Percentiles rank a stretch among this genome's conserved stretches.
Conservation (phyloP, 345 rosid genomes). For the Carallia pectinifolia region DNA sequence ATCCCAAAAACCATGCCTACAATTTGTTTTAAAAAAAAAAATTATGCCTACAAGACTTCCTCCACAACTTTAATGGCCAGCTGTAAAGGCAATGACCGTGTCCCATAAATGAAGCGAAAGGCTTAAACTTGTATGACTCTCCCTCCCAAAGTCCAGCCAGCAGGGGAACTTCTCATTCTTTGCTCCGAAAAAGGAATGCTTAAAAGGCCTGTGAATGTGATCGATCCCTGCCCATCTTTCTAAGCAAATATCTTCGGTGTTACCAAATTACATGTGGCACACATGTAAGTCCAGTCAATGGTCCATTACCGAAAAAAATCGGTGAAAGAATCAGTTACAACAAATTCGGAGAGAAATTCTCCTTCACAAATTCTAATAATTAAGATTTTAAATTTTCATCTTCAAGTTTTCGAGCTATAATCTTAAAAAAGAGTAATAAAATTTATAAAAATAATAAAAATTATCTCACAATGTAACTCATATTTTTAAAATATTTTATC, state of each 20-base stretch:
- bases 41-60: neutral
- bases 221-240: slow-evolving; percentile 19
- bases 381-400: too few species aligned
- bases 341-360: too few species aligned
- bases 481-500: too few species aligned
- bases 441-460: too few species aligned
- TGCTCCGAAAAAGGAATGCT: slow-evolving; percentile 7
- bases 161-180: neutral
- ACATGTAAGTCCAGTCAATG: slow-evolving; percentile 24
- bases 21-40: too few species aligned
- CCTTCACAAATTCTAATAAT: too few species aligned
- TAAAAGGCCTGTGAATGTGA: neutral
- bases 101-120: slow-evolving; percentile 1
- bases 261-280: slow-evolving; percentile 8
- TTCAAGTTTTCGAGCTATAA: too few species aligned
- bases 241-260: slow-evolving; percentile 24
- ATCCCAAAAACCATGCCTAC: neutral
- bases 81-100: slow-evolving; percentile 5
- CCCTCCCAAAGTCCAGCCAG: too few species aligned
- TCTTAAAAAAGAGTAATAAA: too few species aligned
- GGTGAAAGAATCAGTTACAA: too few species aligned
- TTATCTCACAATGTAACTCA: too few species aligned
- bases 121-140: neutral
- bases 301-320: neutral
- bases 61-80: slow-evolving; percentile 7